Percentiles rank a stretch among this genome's conserved stretches.
Conservation (phyloP, 2,329 filamentous ascomycete species). For the Pseudohalonectria lignicola region DNA sequence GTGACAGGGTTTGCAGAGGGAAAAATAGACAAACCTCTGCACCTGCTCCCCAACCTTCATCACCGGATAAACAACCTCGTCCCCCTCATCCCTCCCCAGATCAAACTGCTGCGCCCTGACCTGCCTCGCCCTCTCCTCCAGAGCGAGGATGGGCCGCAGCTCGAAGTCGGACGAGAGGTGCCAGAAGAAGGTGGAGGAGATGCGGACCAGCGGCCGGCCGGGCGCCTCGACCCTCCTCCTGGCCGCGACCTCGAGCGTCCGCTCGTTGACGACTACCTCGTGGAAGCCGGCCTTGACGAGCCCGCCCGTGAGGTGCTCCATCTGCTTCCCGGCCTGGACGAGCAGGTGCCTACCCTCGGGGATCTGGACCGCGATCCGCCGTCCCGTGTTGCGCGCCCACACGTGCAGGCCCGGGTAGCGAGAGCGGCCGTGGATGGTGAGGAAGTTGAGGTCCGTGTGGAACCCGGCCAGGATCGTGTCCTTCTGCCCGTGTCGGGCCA, state of each 20-base stretch:
- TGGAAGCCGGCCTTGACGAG: conserved; percentile 52
- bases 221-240: conserved; percentile 27
- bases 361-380: conserved; percentile 46
- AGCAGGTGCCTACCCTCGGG: conserved; percentile 45
- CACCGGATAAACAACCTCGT: conserved; percentile 31
- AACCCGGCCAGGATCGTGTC: conserved; percentile 53
- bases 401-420: conserved; percentile 51
- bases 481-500: conserved; percentile 36
- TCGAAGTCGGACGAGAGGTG: conserved; percentile 47
- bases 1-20: background rate
- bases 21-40: conserved; percentile 29
- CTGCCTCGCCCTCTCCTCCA: conserved; percentile 30
- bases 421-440: conserved; percentile 53
- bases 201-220: conserved; percentile 40
- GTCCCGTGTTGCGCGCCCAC: conserved; percentile 53
- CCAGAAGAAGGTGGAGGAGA: conserved; percentile 52
- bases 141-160: conserved; percentile 35
- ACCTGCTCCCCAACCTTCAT: conserved; percentile 52
- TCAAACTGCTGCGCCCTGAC: conserved; percentile 35
- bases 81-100: conserved; percentile 42
- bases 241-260: conserved; percentile 35
- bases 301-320: conserved; percentile 50
- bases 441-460: conserved; percentile 54
- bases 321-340: conserved; percentile 52
- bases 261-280: conserved; percentile 47